phyloP scores from a whole-genome alignment of 108 stramenopile species.

The Nitzschia putrida region DNA sequence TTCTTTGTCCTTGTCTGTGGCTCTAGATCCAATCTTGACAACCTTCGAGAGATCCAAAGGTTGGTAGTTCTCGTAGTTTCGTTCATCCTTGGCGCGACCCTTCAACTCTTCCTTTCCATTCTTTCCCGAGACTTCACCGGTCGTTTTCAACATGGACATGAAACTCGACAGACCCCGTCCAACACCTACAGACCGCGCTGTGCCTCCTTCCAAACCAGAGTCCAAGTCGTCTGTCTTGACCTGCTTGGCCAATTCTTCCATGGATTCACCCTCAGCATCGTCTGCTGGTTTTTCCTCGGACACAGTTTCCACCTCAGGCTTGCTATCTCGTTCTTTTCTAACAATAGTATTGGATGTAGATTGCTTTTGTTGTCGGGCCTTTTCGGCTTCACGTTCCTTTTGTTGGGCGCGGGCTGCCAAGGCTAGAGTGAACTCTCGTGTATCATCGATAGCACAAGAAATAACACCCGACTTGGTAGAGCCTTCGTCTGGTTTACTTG shows the following conservation, averaged over 20 bases:
- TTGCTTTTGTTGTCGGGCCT: constrained; percentile 22
- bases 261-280: constrained; percentile 52
- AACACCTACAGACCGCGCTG: constrained; percentile 54
- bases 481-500: background rate
- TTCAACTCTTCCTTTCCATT: constrained; percentile 76
- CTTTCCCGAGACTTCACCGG: constrained; percentile 77
- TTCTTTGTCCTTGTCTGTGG: constrained; percentile 78
- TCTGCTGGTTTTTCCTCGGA: constrained; percentile 13
- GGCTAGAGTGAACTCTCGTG: constrained; percentile 82
- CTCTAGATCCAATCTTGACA: constrained; percentile 69
- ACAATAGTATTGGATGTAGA: background rate
- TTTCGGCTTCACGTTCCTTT: constrained; percentile 44
- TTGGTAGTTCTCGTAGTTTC: constrained; percentile 88
- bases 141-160: constrained; percentile 77
- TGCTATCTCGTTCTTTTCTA: constrained; percentile 4
- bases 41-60: constrained; percentile 71
- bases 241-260: constrained; percentile 72
- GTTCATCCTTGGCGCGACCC: constrained; percentile 87
- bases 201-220: constrained; percentile 52
- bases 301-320: constrained; percentile 2
- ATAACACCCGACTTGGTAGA: constrained; percentile 28
- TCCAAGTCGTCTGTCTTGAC: constrained; percentile 55
- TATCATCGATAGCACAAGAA: constrained; percentile 79
- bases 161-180: constrained; percentile 80
- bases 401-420: constrained; percentile 72